Evolutionary conservation across 306 rosid genomes (phyloP).

Genomic region (Gastrolobium villosum): DNA sequence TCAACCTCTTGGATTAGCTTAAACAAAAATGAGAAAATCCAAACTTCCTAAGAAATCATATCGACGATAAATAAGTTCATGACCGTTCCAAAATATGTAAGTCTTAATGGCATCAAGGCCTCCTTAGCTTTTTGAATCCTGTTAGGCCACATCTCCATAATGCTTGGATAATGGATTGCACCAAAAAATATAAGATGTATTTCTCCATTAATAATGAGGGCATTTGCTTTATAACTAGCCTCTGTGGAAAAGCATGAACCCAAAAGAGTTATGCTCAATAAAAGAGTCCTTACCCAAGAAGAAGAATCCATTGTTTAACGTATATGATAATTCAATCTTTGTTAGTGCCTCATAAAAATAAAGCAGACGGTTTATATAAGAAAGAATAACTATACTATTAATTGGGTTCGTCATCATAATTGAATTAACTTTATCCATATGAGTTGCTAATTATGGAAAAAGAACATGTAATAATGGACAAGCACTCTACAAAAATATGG

Average conservation of each 20-base stretch:
- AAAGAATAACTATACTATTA: not conserved
- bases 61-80: conserved; percentile 28
- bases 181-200: conserved; percentile 42
- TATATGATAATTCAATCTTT: not conserved
- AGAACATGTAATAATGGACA: not conserved
- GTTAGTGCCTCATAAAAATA: not conserved
- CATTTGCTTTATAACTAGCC: conserved; percentile 37
- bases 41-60: conserved; percentile 48
- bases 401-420: not conserved
- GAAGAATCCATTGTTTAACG: not conserved
- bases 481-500: not conserved
- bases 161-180: conserved; percentile 47
- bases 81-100: conserved; percentile 51
- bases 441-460: not conserved
- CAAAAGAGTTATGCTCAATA: not conserved
- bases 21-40: conserved; percentile 44
- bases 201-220: conserved; percentile 50
- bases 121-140: conserved; percentile 43
- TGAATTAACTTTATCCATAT: not conserved
- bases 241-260: not conserved
- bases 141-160: conserved; percentile 51
- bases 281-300: not conserved
- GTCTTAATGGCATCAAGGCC: conserved; percentile 53
- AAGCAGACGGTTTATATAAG: not conserved
- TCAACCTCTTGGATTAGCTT: conserved; percentile 41